phyloP scores from a whole-genome alignment of 2,329 filamentous ascomycete genomes.

The Diaporthe longicolla region DNA sequence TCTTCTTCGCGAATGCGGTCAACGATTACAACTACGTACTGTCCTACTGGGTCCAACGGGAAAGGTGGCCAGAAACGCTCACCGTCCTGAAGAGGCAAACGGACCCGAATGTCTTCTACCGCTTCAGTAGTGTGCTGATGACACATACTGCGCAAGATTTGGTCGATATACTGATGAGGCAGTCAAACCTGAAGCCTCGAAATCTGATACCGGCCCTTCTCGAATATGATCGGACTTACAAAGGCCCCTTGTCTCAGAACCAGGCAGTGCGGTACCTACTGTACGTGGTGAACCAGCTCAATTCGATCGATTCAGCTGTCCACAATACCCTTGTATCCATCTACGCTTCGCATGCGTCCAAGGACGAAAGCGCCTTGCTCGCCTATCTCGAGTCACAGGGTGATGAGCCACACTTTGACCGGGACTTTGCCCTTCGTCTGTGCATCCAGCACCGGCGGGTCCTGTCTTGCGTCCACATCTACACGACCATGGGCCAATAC shows the following conservation, averaged over 20 bases:
- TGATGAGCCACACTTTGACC: conserved; percentile 88
- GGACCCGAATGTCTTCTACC: conserved; percentile 93
- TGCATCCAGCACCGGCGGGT: conserved; percentile 96
- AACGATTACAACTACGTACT: conserved; percentile 96
- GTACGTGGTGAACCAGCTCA: conserved; percentile 89
- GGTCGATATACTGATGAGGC: conserved; percentile 96
- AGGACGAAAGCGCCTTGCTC: conserved; percentile 87
- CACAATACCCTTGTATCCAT: conserved; percentile 98
- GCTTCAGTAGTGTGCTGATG: conserved; percentile 97
- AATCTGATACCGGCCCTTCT: conserved; percentile 93
- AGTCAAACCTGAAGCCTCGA: conserved; percentile 85
- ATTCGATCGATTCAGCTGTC: conserved; percentile 85
- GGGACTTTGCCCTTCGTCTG: conserved; percentile 93
- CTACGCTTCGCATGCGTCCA: conserved; percentile 87
- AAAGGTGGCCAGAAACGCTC: conserved; percentile 90
- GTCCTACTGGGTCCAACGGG: conserved; percentile 96
- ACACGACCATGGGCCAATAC: conserved; percentile 96
- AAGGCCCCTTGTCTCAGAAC: conserved; percentile 79
- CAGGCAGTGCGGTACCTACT: conserved; percentile 95
- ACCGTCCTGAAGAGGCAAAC: conserved; percentile 93
- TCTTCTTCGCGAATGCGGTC: conserved; percentile 90
- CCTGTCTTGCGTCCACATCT: conserved; percentile 96
- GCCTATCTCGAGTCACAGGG: conserved; percentile 93
- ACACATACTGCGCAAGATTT: conserved; percentile 86
- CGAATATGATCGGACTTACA: conserved; percentile 88